A percentile compares a stretch with the other conserved stretches of the same genome.
Evolutionary conservation across 2,329 filamentous ascomycete genomes (phyloP).

Genomic region (Colletotrichum orbiculare): DNA sequence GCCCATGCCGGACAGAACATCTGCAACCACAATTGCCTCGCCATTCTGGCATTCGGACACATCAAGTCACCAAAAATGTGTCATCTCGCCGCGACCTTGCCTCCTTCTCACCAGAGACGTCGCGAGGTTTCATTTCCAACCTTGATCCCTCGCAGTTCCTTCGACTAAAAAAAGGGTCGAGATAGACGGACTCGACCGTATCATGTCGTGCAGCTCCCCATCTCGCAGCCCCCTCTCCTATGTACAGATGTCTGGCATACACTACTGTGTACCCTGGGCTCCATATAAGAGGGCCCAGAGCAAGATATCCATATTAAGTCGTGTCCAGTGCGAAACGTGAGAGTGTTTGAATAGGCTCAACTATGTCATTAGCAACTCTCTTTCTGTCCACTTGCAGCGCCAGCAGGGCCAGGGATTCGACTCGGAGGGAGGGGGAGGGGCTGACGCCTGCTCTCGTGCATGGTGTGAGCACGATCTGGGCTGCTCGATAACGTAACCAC

Average conservation of each 20-base stretch:
- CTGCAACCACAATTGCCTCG: slow-evolving; percentile 12
- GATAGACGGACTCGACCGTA: slow-evolving; percentile 12
- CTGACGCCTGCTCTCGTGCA: slow-evolving; percentile 20
- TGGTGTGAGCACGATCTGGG: slow-evolving; percentile 18
- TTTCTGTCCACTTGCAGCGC: slow-evolving; percentile 32
- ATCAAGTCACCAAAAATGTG: slow-evolving; percentile 1
- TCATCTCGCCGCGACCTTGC: background rate
- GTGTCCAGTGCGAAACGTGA: slow-evolving; percentile 17
- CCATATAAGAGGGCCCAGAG: slow-evolving; percentile 32
- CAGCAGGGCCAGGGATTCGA: slow-evolving; percentile 26
- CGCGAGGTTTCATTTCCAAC: background rate
- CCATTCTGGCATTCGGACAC: background rate
- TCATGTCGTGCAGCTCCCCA: slow-evolving; percentile 34
- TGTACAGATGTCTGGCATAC: slow-evolving; percentile 23
- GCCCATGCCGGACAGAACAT: background rate
- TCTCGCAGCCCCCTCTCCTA: slow-evolving; percentile 17
- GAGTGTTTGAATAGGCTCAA: slow-evolving; percentile 18
- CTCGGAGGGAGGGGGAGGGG: slow-evolving; percentile 28
- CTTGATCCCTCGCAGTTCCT: slow-evolving; percentile 4
- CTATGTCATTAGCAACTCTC: slow-evolving; percentile 32
- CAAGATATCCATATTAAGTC: slow-evolving; percentile 19
- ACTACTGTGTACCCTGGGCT: background rate
- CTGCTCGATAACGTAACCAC: slow-evolving; percentile 32
- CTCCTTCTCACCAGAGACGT: background rate
- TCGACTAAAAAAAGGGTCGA: background rate